Base-by-base conservation (phyloP, 768 basidiomycete genomes). In the Cytidiella melzeri region DNA sequence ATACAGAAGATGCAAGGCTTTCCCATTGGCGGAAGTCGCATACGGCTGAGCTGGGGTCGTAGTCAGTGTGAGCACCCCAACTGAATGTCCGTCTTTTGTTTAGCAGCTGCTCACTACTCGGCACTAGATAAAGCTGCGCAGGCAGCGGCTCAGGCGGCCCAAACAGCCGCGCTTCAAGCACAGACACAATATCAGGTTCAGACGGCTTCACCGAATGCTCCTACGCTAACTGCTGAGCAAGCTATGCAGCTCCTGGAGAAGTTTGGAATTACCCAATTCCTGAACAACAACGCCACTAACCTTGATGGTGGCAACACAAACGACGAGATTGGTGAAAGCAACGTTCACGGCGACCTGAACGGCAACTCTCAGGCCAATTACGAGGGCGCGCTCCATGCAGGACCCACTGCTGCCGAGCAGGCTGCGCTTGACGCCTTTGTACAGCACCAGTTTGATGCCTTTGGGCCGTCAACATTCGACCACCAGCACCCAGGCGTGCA, bases 1-100 rank as follows among this genome's bases (percentile, higher is more conserved):
- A 96, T 96, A 53, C 88, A 92, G 68, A 92, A 90, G 68, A 93
- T 95, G 92, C 92, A 95, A 71, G 92, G 92, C 21, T 95, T 93
- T 64, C 91, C 92, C 3, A 84, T 96, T 55, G 92, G 90, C 27
- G 93, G 93, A 13, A 92, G 91, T 55, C 76, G 89, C 59, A 92
- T 96, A 56, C 78, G 93, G 28, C 68, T 95, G 55, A 91, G 88
- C 61, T 96, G 93, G 93, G 93, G 93, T 37, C 75, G 92, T 41
- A 91, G 87, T 67, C 92, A 94, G 77, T 92, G 90, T 92, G 50
- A 39, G 81, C 73, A 3, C n/a, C 5, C 15, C 23, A 36, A 4
- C 39, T 56, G 44, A 44, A 34, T 4, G 41, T 20, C n/a, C 30
- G 30, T 34, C 30, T 34, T 38, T 49, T 12, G 4, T 18, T n/a